phyloP scores from a whole-genome alignment of 257 asterid species.

The Voacanga thouarsii region DNA sequence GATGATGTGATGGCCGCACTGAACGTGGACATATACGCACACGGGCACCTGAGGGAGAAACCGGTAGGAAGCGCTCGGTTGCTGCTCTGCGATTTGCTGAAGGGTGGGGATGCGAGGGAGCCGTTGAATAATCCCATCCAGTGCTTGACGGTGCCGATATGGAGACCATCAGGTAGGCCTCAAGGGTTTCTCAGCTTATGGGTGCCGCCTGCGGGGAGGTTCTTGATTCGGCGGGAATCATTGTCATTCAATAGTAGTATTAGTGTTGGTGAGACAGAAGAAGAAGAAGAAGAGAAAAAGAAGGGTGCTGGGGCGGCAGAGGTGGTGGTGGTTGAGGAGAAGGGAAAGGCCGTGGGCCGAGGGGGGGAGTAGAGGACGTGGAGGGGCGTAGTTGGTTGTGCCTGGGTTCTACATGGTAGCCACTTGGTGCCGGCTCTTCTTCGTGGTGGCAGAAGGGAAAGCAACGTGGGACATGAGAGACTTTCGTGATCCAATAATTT shows the following conservation, averaged over 20 bases:
- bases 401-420: conserved; percentile 23
- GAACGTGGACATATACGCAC: conserved; percentile 44
- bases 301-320: conserved; percentile 16
- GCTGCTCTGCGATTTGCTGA: conserved; percentile 40
- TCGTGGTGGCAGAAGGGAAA: no score
- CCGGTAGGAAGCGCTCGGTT: conserved; percentile 45
- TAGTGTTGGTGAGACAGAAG: background rate
- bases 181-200: conserved; percentile 39
- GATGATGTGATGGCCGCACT: conserved; percentile 42
- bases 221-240: conserved; percentile 40
- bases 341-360: background rate
- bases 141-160: conserved; percentile 45
- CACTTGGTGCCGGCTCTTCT: conserved; percentile 9
- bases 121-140: conserved; percentile 40
- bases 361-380: conserved; percentile 2
- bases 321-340: background rate
- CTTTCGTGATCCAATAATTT: no score
- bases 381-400: background rate
- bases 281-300: conserved; percentile 5
- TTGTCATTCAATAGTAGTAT: conserved; percentile 41
- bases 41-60: conserved; percentile 40
- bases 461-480: no score
- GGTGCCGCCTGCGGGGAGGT: conserved; percentile 48
- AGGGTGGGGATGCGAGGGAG: conserved; percentile 39
- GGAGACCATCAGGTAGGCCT: conserved; percentile 53